phyloP scores from a whole-genome alignment of 73 alveolate species.

The Paramecium primaurelia region DNA sequence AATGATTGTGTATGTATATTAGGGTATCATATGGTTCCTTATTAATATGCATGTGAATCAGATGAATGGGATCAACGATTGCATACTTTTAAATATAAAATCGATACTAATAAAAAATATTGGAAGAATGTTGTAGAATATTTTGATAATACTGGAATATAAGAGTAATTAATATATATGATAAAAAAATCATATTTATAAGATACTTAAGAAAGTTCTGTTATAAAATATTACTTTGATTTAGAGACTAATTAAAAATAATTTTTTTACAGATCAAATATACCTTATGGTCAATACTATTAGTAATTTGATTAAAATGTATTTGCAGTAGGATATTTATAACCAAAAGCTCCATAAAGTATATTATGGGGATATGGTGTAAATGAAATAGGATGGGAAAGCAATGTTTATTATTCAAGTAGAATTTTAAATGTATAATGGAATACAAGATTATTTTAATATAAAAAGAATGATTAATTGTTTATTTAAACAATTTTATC shows the following conservation, averaged over 20 bases:
- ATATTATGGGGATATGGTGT: not conserved
- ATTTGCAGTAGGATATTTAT: not conserved
- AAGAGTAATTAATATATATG: not conserved
- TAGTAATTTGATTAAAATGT: not conserved
- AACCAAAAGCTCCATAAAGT: not conserved
- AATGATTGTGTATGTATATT: not conserved
- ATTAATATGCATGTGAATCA: not conserved
- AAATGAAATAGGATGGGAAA: not conserved
- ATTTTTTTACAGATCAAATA: not conserved
- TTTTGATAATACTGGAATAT: not conserved
- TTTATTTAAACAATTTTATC: not conserved
- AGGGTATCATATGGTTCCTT: not conserved
- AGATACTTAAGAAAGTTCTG: not conserved
- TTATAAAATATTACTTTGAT: not conserved
- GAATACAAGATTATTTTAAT: not conserved
- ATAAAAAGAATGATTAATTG: not conserved
- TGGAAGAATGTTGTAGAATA: not conserved
- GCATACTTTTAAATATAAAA: not conserved
- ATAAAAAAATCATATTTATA: not conserved
- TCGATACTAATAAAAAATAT: not conserved
- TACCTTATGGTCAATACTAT: not conserved
- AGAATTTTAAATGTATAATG: not conserved
- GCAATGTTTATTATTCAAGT: not conserved
- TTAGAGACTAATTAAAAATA: not conserved
- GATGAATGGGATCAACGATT: not conserved